Base-by-base conservation (phyloP, 805 yeast genomes). In the Suhomyces canberraensis region DNA sequence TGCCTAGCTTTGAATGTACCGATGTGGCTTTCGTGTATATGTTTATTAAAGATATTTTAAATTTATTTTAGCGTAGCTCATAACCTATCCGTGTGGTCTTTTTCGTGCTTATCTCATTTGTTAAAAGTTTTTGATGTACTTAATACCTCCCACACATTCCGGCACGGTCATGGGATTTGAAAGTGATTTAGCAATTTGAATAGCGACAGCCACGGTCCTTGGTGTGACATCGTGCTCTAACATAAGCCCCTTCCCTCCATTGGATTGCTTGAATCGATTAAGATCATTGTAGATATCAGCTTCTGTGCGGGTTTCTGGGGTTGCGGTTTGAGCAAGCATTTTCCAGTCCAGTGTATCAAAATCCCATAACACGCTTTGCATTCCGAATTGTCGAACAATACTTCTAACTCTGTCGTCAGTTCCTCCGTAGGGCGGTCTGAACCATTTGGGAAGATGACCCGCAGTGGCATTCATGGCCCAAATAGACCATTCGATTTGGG, bases 391-490 rank as follows among this genome's bases (percentile, higher is more conserved):
- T 36, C 90, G 68, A 11, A 87, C 75, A 37, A 91, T 85, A 2
- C 80, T 64, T 39, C 98, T 67, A 1, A 91, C 84, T 36, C 98
- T 67, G 56, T 89, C 82, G 62, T 91, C 98, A 22, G 87, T 71
- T 0, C 95, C 97, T 1, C 98, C 98, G 55, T 87, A 91, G 1
- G 98, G 98, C 0, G 98, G 98, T 47, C 98, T 75, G 58, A 85
- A 91, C 85, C 91, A 91, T 52, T 82, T 83, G 5, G 98, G 98
- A 8, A 85, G 56, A 51, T 89, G 90, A 18, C 80, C 70, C 0
- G 87, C 85, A 0, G 97, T 89, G 1, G 96, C 96, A 64, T 91
- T 90, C 89, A 90, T 86, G 4, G 97, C 96, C 97, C 97, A 91
- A 21, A 88, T 79, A 1, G 95, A 81, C 98, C 98, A 91, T 59